Conservation (phyloP, 2,329 filamentous ascomycete species). For the Dactylellina sp. region DNA sequence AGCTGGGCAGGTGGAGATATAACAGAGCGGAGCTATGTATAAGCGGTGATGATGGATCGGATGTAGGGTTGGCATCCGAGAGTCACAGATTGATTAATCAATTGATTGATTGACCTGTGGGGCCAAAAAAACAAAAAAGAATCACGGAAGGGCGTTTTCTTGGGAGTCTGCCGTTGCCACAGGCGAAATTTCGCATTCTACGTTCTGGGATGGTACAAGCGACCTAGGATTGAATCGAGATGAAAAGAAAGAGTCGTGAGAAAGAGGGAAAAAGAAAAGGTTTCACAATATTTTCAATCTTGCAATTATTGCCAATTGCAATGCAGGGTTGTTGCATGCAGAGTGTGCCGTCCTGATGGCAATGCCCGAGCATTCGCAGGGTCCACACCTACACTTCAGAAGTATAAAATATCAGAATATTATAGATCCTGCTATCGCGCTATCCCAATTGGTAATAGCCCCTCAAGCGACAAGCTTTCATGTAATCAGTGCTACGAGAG, state of each 20-base stretch:
- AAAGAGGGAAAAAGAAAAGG: too few relatives aligned
- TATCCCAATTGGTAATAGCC: slow-evolving; percentile 9
- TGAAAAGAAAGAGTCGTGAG: too few relatives aligned
- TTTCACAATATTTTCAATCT: slow-evolving; percentile 21
- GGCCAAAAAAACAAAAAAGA: background rate
- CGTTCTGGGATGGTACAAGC: background rate
- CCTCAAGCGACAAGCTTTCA: background rate
- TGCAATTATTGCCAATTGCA: slow-evolving; percentile 21
- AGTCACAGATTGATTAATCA: slow-evolving; percentile 42
- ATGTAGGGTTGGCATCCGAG: slow-evolving; percentile 38
- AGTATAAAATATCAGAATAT: slow-evolving; percentile 34
- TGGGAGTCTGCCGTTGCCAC: slow-evolving; percentile 8
- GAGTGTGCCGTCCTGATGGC: slow-evolving; percentile 6
- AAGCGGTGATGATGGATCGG: slow-evolving; percentile 32
- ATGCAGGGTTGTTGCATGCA: slow-evolving; percentile 27
- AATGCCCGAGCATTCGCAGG: slow-evolving; percentile 1
- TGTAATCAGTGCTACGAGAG: too few relatives aligned
- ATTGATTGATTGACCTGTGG: slow-evolving; percentile 35
- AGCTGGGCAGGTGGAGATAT: slow-evolving; percentile 25
- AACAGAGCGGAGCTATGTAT: slow-evolving; percentile 27
- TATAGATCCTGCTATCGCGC: slow-evolving; percentile 14
- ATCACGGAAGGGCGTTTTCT: slow-evolving; percentile 29
- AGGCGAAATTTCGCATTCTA: background rate
- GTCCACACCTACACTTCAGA: slow-evolving; percentile 1
- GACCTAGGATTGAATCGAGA: background rate